Base-by-base conservation (phyloP, 352 stramenopile species). In the Phytophthora cajani region DNA sequence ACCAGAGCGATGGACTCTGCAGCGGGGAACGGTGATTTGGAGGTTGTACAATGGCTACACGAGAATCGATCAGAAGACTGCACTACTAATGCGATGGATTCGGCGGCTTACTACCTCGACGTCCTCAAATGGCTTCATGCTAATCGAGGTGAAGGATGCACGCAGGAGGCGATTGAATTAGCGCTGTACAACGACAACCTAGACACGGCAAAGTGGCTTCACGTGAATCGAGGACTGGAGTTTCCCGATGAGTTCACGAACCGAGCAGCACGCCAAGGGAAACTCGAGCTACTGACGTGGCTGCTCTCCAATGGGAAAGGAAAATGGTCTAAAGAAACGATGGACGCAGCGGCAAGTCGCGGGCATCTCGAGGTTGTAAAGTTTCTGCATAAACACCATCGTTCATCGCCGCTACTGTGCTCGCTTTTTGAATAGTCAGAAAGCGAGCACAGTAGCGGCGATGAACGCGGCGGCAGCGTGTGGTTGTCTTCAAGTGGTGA, bases 321-420 rank as follows among this genome's bases (percentile, higher is more conserved):
- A 21, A 54, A 11, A 8, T 74, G 65, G 40, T 52, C 65, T 4
- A 67, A 60, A 9, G 40, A 51, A 17, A 50, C 49, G 3, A 73
- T 77, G 64, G 14, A 77, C 25, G 12, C 23, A 2, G 64, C 64
- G 32, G 64, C 73, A 16, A 33, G 5, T 1, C 36, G 63, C 57
- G 73, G 64, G 0, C 58, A 75, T 27, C 50, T 75, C 2, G 25
- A 56, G 11, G 17, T 66, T 38, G 57, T 66, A 25, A 71, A 62
- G 17, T 67, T 71, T 47, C 44, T 67, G 32, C 57, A 71, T 56
- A 47, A 62, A 47, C 50, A 58, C 49, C 57, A 50, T 30, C 23
- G 23, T 23, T 23, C 21, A 23, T 23, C 21, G 21, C 21, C 21
- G 21, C 21, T 23, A 23, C 21, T 23, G 21, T 23, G 21, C 21